phyloP scores from a whole-genome alignment of 805 yeast species.

The Saccharomycopsis babjevae region DNA sequence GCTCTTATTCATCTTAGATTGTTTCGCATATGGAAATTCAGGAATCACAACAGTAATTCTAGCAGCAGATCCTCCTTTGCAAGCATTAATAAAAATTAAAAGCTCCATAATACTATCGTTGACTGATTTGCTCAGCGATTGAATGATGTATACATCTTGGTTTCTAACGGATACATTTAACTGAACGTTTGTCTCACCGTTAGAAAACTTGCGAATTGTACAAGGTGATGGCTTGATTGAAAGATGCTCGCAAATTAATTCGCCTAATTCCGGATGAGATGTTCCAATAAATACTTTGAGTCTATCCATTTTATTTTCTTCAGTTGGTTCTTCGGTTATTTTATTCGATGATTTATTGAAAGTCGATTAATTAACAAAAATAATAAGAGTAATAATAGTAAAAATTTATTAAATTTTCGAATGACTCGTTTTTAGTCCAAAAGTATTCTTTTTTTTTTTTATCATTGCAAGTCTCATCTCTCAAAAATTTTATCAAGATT shows the following conservation, averaged over 20 bases:
- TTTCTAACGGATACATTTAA: conserved; percentile 85
- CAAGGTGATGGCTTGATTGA: conserved; percentile 29
- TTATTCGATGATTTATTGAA: too few species aligned
- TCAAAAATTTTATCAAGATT: too few species aligned
- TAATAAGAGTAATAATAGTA: too few species aligned
- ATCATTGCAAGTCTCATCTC: too few species aligned
- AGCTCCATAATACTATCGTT: conserved; percentile 85
- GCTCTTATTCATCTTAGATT: conserved; percentile 37
- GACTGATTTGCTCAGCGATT: conserved; percentile 63
- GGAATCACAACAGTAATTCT: conserved; percentile 92
- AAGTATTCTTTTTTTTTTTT: too few species aligned
- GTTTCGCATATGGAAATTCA: conserved; percentile 93
- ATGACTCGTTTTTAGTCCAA: too few species aligned
- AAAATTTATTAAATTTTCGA: too few species aligned
- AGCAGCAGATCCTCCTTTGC: conserved; percentile 92
- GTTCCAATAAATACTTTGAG: conserved; percentile 28
- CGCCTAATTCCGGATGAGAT: conserved; percentile 28
- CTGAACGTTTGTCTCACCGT: conserved; percentile 81
- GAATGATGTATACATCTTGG: conserved; percentile 73
- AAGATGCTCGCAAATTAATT: conserved; percentile 26
- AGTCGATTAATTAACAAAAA: too few species aligned
- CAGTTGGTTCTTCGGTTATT: neutral
- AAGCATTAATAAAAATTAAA: conserved; percentile 83
- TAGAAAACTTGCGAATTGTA: conserved; percentile 64
- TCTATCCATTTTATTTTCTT: conserved; percentile 23